Conservation (phyloP, 176 grass and related monocot species). For the Ampelocalamus luodianensis region DNA sequence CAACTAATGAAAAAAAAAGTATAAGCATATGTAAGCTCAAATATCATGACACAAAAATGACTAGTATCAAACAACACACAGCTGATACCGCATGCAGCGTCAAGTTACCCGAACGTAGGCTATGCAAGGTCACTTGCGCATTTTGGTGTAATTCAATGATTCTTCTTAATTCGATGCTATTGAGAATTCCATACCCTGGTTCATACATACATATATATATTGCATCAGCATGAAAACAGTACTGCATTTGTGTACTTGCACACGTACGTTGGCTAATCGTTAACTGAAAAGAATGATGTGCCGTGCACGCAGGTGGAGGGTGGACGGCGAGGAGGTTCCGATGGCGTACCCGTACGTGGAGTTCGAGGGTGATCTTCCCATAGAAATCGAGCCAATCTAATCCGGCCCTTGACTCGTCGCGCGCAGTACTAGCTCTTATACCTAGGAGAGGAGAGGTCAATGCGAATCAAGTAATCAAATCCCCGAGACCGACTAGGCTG, state of each 20-base stretch:
- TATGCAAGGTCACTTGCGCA: too few species aligned
- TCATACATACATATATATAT: too few species aligned
- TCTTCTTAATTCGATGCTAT: too few species aligned
- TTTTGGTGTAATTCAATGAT: too few species aligned
- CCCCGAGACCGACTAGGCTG: background rate
- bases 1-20: background rate
- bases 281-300: background rate
- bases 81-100: too few species aligned
- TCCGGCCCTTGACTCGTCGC: background rate
- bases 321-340: conserved; percentile 49
- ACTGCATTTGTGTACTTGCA: background rate
- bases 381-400: conserved; percentile 38
- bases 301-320: conserved; percentile 37
- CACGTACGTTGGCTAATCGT: background rate
- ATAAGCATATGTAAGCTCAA: too few species aligned
- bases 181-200: too few species aligned
- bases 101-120: background rate
- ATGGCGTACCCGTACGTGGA: conserved; percentile 62
- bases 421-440: background rate
- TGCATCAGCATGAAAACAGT: background rate
- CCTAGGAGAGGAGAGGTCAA: background rate
- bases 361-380: conserved; percentile 44
- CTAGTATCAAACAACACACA: background rate
- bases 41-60: background rate
- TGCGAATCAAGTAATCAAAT: background rate